Evolutionary conservation across 176 grass and related monocot genomes (phyloP).

Genomic region (Carex parvula): DNA sequence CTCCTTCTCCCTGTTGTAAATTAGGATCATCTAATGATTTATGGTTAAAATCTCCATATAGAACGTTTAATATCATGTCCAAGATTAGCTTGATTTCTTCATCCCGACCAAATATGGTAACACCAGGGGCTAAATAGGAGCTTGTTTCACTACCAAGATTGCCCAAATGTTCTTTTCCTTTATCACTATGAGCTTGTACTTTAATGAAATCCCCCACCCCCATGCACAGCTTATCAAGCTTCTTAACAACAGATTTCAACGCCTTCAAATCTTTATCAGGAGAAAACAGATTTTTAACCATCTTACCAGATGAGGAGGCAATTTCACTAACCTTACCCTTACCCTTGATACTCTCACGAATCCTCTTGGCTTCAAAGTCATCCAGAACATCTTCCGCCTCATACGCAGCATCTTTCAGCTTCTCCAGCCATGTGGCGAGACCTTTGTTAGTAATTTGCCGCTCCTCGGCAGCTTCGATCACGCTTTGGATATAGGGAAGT

Average conservation of each 20-base stretch:
- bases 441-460: neutral
- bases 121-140: neutral
- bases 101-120: neutral
- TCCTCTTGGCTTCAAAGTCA: constrained; percentile 19
- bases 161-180: no score
- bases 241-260: neutral
- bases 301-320: neutral
- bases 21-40: no score
- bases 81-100: neutral
- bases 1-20: no score
- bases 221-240: neutral
- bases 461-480: constrained; percentile 5
- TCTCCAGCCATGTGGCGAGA: neutral
- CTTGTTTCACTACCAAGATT: neutral
- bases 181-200: no score
- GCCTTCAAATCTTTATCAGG: neutral
- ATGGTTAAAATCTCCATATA: no score
- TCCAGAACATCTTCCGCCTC: constrained; percentile 35
- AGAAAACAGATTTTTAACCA: neutral
- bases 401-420: neutral
- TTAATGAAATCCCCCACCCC: neutral
- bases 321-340: constrained; percentile 3
- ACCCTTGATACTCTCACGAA: neutral
- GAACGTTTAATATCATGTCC: neutral
- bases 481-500: neutral